Evolutionary conservation across 192 early-diverging fungal species (phyloP).

Genomic region (Coemansia aciculifera): DNA sequence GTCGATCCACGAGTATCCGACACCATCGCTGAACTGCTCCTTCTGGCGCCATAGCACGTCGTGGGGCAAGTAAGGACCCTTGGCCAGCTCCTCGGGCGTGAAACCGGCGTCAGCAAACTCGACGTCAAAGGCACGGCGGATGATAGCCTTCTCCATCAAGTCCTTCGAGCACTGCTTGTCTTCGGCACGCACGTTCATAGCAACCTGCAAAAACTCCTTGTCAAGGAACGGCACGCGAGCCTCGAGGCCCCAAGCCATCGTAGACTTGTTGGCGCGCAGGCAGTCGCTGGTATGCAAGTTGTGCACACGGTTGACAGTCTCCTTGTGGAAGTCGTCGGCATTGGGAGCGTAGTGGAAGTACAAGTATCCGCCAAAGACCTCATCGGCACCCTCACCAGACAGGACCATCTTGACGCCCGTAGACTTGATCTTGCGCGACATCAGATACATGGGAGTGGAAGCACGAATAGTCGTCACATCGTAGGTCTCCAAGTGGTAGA

Average conservation of each 20-base stretch:
- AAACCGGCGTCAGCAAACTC: conserved; percentile 65
- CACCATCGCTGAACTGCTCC: conserved; percentile 99
- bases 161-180: conserved; percentile 78
- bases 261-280: conserved; percentile 98
- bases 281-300: conserved; percentile 97
- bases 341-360: conserved; percentile 95
- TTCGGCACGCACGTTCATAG: conserved; percentile 84
- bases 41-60: conserved; percentile 97
- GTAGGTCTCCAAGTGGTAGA: conserved; percentile 98
- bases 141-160: conserved; percentile 91
- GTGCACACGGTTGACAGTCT: conserved; percentile 90
- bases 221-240: conserved; percentile 98
- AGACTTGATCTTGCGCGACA: conserved; percentile 97
- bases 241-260: conserved; percentile 99
- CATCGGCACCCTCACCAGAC: conserved; percentile 94
- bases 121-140: conserved; percentile 95
- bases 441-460: conserved; percentile 98
- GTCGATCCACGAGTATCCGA: conserved; percentile 98
- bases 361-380: conserved; percentile 97
- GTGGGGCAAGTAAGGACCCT: conserved; percentile 81
- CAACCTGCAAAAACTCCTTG: conserved; percentile 86
- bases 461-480: conserved; percentile 98
- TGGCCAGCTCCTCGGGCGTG: conserved; percentile 43
- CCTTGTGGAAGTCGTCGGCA: conserved; percentile 81
- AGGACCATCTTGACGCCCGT: conserved; percentile 99